Evolutionary conservation across 352 stramenopile genomes (phyloP), one percentile per base, ranked within the genome.

Genomic region (Globisporangium solare): DNA sequence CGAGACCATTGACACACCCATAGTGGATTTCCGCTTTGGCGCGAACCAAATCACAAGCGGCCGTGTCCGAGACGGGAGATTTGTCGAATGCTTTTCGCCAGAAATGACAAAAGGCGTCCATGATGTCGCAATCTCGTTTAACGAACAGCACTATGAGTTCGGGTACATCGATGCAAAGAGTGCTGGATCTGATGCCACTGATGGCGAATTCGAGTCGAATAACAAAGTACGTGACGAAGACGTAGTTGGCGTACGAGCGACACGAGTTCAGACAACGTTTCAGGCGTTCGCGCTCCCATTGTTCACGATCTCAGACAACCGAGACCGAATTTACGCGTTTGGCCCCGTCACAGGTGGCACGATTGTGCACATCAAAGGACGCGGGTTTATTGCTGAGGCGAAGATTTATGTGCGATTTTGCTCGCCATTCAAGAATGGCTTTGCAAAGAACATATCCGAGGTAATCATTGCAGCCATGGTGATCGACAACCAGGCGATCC

Each of bases 331-430:
- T 4, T 83, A 74, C 32, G 74, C 65, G 6, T 88, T 88, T 48
- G 79, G 76, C 0, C 54, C 76, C 8, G 60, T 73, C 2, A 64
- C 67, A 8, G 79, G 75, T 1, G 76, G 76, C 0, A 85, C 79
- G 2, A 54, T 71, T 2, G 71, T 88, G 14, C 27, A 71, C 11
- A 77, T 88, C 32, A 86, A 76, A n/a, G 80, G 80, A 6, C 51
- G 57, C 7, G 79, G 76, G 0, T 89, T 89, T 22, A 81, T 88
- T 3, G 45, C 62, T 1, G 73, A 83, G 10, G 79, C 75, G 0
- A 79, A 78, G 45, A 85, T 88, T 17, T 88, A 84, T 47, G 76
- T 88, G 10, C 73, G 72, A 11, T 88, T 90, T 35, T 70, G 60
- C n/a, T 87, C 70, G 0, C 42, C 60, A n/a, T 70, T 73, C 24